These are phyloP conservation scores for Aureobasidium pullulans DNA, from an alignment of 2,329 filamentous ascomycete species.

Conservation along the genomic window DNA sequence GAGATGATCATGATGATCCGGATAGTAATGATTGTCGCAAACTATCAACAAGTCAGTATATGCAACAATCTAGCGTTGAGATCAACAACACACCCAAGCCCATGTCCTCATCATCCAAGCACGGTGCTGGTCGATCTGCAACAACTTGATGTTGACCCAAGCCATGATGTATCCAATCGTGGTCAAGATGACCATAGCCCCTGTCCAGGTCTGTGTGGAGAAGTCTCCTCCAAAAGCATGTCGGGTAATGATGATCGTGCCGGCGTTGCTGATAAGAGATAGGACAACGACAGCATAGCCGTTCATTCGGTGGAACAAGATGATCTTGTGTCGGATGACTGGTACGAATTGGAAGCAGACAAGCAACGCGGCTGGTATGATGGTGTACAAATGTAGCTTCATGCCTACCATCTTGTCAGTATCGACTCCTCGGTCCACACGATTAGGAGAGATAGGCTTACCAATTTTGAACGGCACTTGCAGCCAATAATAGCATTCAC, in stretches of 20 bases:
- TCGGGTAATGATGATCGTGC: slow-evolving; percentile 47
- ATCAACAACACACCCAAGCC: slow-evolving; percentile 32
- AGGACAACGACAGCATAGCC: slow-evolving; percentile 51
- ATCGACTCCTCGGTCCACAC: slow-evolving; percentile 21
- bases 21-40: neutral
- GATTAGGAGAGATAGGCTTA: neutral
- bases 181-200: slow-evolving; percentile 40
- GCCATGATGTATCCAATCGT: slow-evolving; percentile 39
- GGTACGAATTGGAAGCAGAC: slow-evolving; percentile 37
- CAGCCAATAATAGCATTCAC: slow-evolving; percentile 38
- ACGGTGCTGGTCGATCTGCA: slow-evolving; percentile 57
- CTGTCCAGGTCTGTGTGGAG: slow-evolving; percentile 41
- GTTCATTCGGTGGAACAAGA: slow-evolving; percentile 53
- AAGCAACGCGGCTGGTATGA: slow-evolving; percentile 35
- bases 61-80: too few species aligned
- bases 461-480: slow-evolving; percentile 1
- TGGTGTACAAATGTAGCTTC: slow-evolving; percentile 34
- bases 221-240: slow-evolving; percentile 49
- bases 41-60: neutral
- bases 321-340: slow-evolving; percentile 37
- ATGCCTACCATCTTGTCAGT: slow-evolving; percentile 33
- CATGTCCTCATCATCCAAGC: slow-evolving; percentile 54
- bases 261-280: slow-evolving; percentile 38
- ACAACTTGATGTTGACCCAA: slow-evolving; percentile 49
- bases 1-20: slow-evolving; percentile 43